Evolutionary conservation across 1,284 basidiomycete species (phyloP).

Genomic region (Sanghuangporus weigelae): DNA sequence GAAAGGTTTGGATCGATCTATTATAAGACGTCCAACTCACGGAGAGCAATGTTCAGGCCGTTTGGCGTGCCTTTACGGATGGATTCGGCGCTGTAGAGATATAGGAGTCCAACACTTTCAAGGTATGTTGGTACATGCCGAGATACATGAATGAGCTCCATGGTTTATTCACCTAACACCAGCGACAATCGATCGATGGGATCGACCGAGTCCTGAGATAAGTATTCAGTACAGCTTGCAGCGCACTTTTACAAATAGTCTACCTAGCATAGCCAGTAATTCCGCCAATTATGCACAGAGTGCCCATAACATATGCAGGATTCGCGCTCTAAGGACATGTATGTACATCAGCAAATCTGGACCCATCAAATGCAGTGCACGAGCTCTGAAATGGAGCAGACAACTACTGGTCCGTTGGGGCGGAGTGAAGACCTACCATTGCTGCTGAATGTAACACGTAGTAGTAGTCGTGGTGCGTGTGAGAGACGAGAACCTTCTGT

Average conservation of each 20-base stretch:
- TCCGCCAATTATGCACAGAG: conserved; percentile 73
- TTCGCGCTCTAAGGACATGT: conserved; percentile 58
- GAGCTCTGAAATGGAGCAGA: background rate
- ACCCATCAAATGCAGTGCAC: background rate
- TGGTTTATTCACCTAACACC: conserved; percentile 55
- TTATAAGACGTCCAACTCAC: conserved; percentile 36
- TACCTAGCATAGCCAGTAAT: conserved; percentile 66
- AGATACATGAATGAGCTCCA: background rate
- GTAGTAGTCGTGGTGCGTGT: background rate
- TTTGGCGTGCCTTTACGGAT: conserved; percentile 69
- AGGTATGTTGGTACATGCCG: background rate
- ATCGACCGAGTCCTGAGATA: conserved; percentile 52
- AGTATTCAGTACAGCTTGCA: background rate
- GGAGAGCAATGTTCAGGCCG: conserved; percentile 71
- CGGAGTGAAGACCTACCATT: background rate
- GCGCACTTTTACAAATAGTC: conserved; percentile 18
- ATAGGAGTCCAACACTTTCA: conserved; percentile 66
- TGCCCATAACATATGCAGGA: conserved; percentile 76
- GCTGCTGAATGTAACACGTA: background rate
- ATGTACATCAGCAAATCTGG: background rate
- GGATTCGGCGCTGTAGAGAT: conserved; percentile 68
- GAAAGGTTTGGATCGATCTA: background rate
- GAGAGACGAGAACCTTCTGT: background rate
- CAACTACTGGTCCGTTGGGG: background rate
- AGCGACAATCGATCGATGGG: conserved; percentile 76